These are phyloP conservation scores for Alternaria atra DNA, from an alignment of 2,329 filamentous ascomycete species.

Conservation along the genomic window DNA sequence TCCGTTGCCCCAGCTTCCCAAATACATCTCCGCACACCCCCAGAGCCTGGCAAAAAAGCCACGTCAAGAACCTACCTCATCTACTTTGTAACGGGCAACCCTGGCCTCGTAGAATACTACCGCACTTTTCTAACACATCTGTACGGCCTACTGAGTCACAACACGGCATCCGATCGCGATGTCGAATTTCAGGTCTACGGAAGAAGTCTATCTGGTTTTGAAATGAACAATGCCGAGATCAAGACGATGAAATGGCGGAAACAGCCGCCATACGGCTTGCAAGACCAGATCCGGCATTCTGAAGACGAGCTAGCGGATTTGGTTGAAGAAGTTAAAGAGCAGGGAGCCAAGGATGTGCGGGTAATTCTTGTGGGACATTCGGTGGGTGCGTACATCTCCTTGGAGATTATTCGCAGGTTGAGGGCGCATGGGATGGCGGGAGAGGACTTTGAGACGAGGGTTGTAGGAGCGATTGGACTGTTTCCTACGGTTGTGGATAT, in stretches of 20 bases:
- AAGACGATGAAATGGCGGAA: constrained; percentile 33
- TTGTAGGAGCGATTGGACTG: constrained; percentile 51
- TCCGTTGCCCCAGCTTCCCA: constrained; percentile 26
- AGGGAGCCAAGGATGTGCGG: constrained; percentile 39
- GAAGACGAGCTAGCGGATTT: constrained; percentile 55
- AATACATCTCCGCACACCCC: constrained; percentile 36
- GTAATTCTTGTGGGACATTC: constrained; percentile 57
- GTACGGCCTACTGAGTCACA: constrained; percentile 60
- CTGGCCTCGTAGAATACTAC: constrained; percentile 79
- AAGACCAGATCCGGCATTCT: constrained; percentile 61
- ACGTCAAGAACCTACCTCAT: constrained; percentile 60
- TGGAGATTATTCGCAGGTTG: constrained; percentile 53
- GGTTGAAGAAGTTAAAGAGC: constrained; percentile 39
- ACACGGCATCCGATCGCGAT: constrained; percentile 25
- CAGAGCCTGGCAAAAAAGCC: constrained; percentile 29
- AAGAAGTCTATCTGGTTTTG: constrained; percentile 55
- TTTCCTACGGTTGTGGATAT: constrained; percentile 61
- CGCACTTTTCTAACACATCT: constrained; percentile 70
- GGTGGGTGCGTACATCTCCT: constrained; percentile 57
- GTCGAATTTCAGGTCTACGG: constrained; percentile 52
- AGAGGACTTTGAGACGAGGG: constrained; percentile 32
- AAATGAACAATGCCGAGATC: constrained; percentile 39
- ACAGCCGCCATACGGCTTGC: constrained; percentile 53
- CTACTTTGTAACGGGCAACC: constrained; percentile 80
- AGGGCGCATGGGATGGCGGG: constrained; percentile 35